Percentiles rank a stretch among this genome's conserved stretches.
phyloP scores from a whole-genome alignment of 805 yeast genomes.

The Cyberlindnera mycetangii region DNA sequence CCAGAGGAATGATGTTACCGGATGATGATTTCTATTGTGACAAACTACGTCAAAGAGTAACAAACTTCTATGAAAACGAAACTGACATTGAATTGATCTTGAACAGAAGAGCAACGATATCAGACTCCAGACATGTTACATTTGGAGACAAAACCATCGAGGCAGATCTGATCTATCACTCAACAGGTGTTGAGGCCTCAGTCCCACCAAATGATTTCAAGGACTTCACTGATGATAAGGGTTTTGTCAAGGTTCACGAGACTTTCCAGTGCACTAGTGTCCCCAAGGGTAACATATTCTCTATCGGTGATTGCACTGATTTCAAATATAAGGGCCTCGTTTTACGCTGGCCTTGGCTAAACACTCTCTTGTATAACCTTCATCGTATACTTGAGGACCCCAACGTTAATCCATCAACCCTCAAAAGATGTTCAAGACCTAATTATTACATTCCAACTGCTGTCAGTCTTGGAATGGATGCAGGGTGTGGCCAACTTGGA shows the following conservation, averaged over 20 bases:
- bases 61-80: constrained; percentile 14
- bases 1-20: constrained; percentile 11
- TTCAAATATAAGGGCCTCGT: constrained; percentile 25
- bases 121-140: not conserved
- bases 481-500: constrained; percentile 28
- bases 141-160: constrained; percentile 9
- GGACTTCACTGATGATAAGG: constrained; percentile 13
- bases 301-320: constrained; percentile 34
- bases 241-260: constrained; percentile 22
- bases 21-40: constrained; percentile 14
- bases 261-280: constrained; percentile 24
- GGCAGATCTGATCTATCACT: constrained; percentile 22
- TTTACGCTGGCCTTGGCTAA: not conserved
- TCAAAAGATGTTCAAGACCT: constrained; percentile 2
- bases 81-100: constrained; percentile 21
- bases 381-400: not conserved
- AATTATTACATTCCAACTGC: constrained; percentile 5
- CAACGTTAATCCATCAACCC: not conserved
- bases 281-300: constrained; percentile 28
- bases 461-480: constrained; percentile 27
- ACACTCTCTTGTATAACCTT: not conserved
- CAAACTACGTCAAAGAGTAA: constrained; percentile 18
- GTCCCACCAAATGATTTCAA: constrained; percentile 21
- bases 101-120: constrained; percentile 10
- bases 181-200: constrained; percentile 23